Evolutionary conservation across 2,329 filamentous ascomycete genomes (phyloP).

Genomic region (Dendryphion nanum): DNA sequence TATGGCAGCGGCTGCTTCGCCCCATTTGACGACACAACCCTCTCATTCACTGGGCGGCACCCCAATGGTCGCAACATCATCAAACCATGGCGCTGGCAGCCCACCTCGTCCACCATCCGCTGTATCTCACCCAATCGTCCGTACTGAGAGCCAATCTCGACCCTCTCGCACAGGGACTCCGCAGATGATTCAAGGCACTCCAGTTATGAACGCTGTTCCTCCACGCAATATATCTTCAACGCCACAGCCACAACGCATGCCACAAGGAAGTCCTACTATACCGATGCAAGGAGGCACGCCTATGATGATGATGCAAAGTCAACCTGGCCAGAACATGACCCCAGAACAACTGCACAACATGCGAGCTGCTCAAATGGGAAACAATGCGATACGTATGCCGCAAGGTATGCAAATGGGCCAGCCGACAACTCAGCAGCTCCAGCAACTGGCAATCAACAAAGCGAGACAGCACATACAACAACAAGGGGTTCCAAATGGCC

Average conservation of each 20-base stretch:
- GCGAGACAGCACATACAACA: constrained; percentile 31
- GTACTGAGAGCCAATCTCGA: constrained; percentile 36
- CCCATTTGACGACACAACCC: constrained; percentile 32
- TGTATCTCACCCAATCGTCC: constrained; percentile 38
- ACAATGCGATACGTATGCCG: constrained; percentile 20
- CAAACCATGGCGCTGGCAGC: constrained; percentile 38
- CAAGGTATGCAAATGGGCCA: no score
- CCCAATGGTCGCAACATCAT: constrained; percentile 43
- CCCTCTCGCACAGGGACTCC: constrained; percentile 39
- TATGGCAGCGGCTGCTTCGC: constrained; percentile 41
- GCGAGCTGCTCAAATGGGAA: constrained; percentile 16
- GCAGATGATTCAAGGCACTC: constrained; percentile 38
- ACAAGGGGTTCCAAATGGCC: constrained; percentile 26
- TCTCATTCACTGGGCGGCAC: constrained; percentile 44
- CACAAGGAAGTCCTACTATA: constrained; percentile 34
- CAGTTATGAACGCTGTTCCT: constrained; percentile 37
- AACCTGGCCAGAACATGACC: constrained; percentile 31
- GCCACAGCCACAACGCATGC: constrained; percentile 40
- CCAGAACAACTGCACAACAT: constrained; percentile 35
- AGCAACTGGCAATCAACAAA: constrained; percentile 32
- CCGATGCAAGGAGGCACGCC: constrained; percentile 35
- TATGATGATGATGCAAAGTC: constrained; percentile 37
- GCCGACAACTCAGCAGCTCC: no score
- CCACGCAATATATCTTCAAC: constrained; percentile 37
- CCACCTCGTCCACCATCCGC: constrained; percentile 39